Evolutionary conservation across 148 eudicot genomes (phyloP), one percentile per base, ranked within the genome.

Genomic region (Nyssa sinensis): DNA sequence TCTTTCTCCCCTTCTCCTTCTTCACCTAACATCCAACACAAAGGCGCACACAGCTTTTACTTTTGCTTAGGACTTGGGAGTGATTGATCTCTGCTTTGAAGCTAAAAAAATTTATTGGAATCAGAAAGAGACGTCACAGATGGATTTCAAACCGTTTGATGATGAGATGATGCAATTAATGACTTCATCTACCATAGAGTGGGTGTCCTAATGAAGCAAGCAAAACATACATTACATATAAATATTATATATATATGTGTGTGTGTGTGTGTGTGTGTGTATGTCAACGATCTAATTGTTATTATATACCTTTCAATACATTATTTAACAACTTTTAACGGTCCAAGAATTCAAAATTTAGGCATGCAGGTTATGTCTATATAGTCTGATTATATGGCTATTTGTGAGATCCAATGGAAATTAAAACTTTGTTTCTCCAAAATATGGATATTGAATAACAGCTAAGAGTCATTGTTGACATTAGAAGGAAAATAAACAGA

Each of bases 131-230:
- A 69, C 60, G 29, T n/a, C 12, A n/a, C 32, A 33, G 19, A 65
- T 31, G 30, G 49, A 33, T 57, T 70, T 35, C 62, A 33, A 34
- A 35, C 64, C 32, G 3, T 33, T 57, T 0, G 13, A 60, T 35
- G 17, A 14, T 28, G 51, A 7, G 29, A 13, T 49, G 70, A 64
- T 77, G 75, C 65, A 70, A 55, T 63, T 13, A 33, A 70, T 76
- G 74, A 76, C 55, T 23, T 76, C 74, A 49, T 70, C 62, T 19
- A 19, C 29, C 47, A 61, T 44, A 60, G 58, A 21, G 55, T n/a
- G n/a, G n/a, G n/a, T n/a, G n/a, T 29, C 57, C 10, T 25, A 23
- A 72, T 37, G 57, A 61, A 61, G 51, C 33, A 71, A 71, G 51
- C 74, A 35, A 58, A 24, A 49, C n/a, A 58, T 19, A 19, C 35